Conservation (phyloP, 2,329 filamentous ascomycete genomes). For the Herpomyces periplanetae region DNA sequence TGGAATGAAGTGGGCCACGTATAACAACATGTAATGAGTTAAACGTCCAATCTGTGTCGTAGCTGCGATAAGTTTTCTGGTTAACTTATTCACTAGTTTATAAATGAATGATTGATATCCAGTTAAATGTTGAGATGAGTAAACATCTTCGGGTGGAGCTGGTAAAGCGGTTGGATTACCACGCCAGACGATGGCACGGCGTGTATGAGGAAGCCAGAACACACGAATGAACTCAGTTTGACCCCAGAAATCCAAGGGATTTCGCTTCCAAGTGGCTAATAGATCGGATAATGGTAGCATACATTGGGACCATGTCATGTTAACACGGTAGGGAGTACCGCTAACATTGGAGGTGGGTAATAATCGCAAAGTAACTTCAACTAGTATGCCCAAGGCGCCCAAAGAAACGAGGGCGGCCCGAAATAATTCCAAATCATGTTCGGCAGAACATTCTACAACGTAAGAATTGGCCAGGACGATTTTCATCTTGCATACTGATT, state of each 20-base stretch:
- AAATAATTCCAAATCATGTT: constrained; percentile 37
- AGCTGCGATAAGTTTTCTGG: too few relatives aligned
- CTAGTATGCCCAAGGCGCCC: constrained; percentile 60
- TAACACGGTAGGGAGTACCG: too few relatives aligned
- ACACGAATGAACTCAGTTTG: constrained; percentile 58
- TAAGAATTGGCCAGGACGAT: constrained; percentile 48
- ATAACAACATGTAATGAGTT: constrained; percentile 65
- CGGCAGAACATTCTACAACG: constrained; percentile 23
- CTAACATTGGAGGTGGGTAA: constrained; percentile 43
- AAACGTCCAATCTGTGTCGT: constrained; percentile 45
- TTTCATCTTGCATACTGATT: constrained; percentile 29
- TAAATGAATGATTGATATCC: too few relatives aligned
- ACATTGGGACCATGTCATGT: constrained; percentile 49
- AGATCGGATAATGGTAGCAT: constrained; percentile 28
- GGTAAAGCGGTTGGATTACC: constrained; percentile 34
- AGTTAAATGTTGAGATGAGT: too few relatives aligned
- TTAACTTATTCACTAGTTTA: too few relatives aligned
- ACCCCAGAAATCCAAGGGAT: constrained; percentile 50
- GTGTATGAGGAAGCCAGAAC: constrained; percentile 89
- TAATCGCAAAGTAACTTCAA: constrained; percentile 49
- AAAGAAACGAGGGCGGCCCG: constrained; percentile 53
- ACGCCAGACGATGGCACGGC: constrained; percentile 53
- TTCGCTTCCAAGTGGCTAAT: constrained; percentile 25
- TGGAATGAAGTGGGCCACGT: constrained; percentile 34
- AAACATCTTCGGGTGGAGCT: constrained; percentile 12